phyloP scores from a whole-genome alignment of 2,329 filamentous ascomycete genomes.

The Bipolaris victoriae region DNA sequence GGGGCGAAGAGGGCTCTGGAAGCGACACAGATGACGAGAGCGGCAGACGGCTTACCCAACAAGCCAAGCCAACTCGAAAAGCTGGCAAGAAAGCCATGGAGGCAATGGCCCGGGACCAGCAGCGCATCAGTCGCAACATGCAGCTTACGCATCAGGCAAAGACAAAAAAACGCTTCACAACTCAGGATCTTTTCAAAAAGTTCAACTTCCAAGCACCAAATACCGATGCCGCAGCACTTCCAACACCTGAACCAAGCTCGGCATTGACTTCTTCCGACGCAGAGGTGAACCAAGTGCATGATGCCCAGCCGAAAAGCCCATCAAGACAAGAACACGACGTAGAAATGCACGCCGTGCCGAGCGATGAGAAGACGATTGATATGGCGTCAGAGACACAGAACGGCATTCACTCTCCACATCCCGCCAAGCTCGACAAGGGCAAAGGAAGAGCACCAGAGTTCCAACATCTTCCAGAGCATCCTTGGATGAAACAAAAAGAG shows the following conservation, averaged over 20 bases:
- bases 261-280: conserved; percentile 69
- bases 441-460: conserved; percentile 64
- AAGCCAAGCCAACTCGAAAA: conserved; percentile 74
- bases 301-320: conserved; percentile 56
- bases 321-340: conserved; percentile 31
- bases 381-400: conserved; percentile 6
- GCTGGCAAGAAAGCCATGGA: conserved; percentile 94
- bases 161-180: conserved; percentile 86
- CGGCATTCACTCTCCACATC: conserved; percentile 10
- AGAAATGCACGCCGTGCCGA: conserved; percentile 10
- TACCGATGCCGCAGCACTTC: conserved; percentile 18
- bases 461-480: conserved; percentile 41
- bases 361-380: conserved; percentile 3
- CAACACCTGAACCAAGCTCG: conserved; percentile 49
- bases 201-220: conserved; percentile 72
- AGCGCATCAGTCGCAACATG: conserved; percentile 86
- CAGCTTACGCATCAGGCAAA: conserved; percentile 88
- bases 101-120: conserved; percentile 94
- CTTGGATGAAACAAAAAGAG: conserved; percentile 24
- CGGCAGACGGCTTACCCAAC: conserved; percentile 65
- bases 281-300: conserved; percentile 43
- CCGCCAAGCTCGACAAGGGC: conserved; percentile 59
- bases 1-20: conserved; percentile 52
- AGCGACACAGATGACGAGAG: conserved; percentile 63
- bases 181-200: conserved; percentile 78